Evolutionary conservation across 805 yeast genomes (phyloP).

Genomic region (Cyberlindnera subsufficiens): DNA sequence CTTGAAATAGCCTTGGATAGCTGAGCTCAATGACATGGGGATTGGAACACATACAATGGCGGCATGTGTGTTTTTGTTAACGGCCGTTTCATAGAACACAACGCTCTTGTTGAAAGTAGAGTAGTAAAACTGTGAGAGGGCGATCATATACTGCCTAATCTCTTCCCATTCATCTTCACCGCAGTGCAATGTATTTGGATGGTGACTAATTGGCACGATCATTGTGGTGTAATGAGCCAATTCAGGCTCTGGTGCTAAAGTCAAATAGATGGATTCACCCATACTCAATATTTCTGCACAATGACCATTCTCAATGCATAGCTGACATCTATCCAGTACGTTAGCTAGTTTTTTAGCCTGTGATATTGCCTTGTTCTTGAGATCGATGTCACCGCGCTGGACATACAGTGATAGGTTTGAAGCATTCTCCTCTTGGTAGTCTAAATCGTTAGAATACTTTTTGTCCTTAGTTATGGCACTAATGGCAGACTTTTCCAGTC

Average conservation of each 20-base stretch:
- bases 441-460: slow-evolving; percentile 33
- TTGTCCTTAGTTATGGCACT: slow-evolving; percentile 32
- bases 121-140: slow-evolving; percentile 35
- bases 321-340: slow-evolving; percentile 29
- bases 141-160: slow-evolving; percentile 35
- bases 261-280: slow-evolving; percentile 32
- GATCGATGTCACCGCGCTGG: slow-evolving; percentile 24
- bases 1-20: slow-evolving; percentile 36
- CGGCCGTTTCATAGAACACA: slow-evolving; percentile 41
- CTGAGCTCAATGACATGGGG: slow-evolving; percentile 24
- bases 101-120: slow-evolving; percentile 27
- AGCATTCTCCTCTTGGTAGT: slow-evolving; percentile 38
- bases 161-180: slow-evolving; percentile 40
- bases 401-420: slow-evolving; percentile 28
- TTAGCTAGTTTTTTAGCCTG: slow-evolving; percentile 24
- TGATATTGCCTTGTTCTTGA: slow-evolving; percentile 23
- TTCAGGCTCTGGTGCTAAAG: slow-evolving; percentile 35
- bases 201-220: slow-evolving; percentile 38
- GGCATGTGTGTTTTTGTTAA: slow-evolving; percentile 30
- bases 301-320: slow-evolving; percentile 29
- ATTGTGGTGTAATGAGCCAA: slow-evolving; percentile 28
- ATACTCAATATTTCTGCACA: slow-evolving; percentile 29
- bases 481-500: slow-evolving; percentile 22
- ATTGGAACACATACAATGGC: slow-evolving; percentile 39
- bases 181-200: slow-evolving; percentile 33